Conservation (phyloP, 2,329 filamentous ascomycete genomes). For the Phyllosticta citriasiana region DNA sequence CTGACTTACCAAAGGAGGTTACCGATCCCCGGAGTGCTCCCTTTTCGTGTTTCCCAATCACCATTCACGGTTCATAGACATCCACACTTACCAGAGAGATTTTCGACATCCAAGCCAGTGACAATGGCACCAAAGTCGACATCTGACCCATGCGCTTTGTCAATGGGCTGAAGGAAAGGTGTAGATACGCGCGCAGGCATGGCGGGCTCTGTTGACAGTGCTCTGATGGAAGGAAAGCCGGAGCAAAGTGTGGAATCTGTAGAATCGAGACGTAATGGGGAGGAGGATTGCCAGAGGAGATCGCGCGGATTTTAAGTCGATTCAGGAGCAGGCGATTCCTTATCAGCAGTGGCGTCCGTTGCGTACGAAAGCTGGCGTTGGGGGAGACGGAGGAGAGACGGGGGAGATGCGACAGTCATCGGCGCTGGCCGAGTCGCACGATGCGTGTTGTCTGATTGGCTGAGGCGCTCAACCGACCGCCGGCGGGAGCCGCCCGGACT, state of each 20-base stretch:
- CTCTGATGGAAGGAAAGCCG: neutral
- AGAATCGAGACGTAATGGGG: neutral
- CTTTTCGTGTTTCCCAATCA: slow-evolving; percentile 19
- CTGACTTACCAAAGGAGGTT: slow-evolving; percentile 38
- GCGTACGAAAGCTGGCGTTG: neutral
- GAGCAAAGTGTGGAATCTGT: no score
- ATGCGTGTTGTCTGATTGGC: neutral
- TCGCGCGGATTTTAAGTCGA: neutral
- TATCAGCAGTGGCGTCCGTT: neutral
- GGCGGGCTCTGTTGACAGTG: neutral
- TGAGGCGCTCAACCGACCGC: no score
- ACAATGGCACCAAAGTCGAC: slow-evolving; percentile 51
- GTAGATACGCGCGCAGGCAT: slow-evolving; percentile 9
- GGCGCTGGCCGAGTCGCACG: neutral
- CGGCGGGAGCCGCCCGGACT: no score
- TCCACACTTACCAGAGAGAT: slow-evolving; percentile 45
- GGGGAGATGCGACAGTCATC: neutral
- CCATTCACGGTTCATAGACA: slow-evolving; percentile 5
- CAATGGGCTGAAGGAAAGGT: slow-evolving; percentile 12
- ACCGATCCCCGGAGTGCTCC: slow-evolving; percentile 52
- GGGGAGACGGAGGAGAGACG: neutral
- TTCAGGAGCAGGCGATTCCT: neutral
- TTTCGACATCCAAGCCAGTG: slow-evolving; percentile 50
- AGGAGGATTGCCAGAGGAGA: neutral
- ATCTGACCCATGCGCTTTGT: slow-evolving; percentile 15